Evolutionary conservation across 2,329 filamentous ascomycete species (phyloP).

Genomic region (Neopestalotiopsis sp.): DNA sequence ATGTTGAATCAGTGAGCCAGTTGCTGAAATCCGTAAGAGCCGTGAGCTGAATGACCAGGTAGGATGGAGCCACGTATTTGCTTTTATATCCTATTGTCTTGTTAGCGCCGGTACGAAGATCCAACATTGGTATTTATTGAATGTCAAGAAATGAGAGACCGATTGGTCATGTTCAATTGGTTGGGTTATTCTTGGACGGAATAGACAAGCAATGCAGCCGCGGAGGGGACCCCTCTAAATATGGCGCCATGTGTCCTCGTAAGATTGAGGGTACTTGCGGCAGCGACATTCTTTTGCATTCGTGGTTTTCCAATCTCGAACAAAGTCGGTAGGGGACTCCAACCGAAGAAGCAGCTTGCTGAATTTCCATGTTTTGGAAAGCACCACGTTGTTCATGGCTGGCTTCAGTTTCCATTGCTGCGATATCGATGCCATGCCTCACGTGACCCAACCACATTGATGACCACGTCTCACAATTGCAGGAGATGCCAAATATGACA

Average conservation of each 20-base stretch:
- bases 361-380: background rate
- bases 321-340: background rate
- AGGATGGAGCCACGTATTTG: background rate
- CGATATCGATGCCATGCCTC: background rate
- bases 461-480: background rate
- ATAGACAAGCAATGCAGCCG: background rate
- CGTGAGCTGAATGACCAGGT: background rate
- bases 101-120: background rate
- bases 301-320: background rate
- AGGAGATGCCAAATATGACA: background rate
- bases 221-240: background rate
- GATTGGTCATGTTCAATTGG: background rate
- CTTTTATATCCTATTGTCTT: conserved; percentile 1
- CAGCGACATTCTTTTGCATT: background rate
- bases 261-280: background rate
- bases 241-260: background rate
- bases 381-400: background rate
- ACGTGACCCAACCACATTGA: background rate
- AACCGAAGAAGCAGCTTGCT: background rate
- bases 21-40: background rate
- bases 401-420: background rate
- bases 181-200: background rate
- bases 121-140: background rate
- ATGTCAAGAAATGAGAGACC: too few relatives aligned
- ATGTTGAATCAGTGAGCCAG: conserved; percentile 26